Evolutionary conservation across 208 protist species (phyloP).

Genomic region (Acanthamoeba divionensis): DNA sequence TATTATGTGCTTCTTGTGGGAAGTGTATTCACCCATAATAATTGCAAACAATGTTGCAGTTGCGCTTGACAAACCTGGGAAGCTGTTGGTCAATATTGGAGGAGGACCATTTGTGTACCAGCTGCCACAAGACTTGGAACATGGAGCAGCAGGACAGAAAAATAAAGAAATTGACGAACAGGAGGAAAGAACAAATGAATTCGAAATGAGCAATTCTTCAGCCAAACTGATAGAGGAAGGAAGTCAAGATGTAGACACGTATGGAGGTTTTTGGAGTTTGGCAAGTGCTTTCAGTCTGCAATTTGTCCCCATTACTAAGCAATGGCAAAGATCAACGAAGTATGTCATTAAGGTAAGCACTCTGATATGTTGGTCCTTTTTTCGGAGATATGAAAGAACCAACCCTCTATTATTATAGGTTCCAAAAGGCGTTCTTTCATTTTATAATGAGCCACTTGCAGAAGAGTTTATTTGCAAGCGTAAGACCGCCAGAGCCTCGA

Average conservation of each 20-base stretch:
- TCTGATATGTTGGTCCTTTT: not conserved
- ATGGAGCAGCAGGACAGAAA: not conserved
- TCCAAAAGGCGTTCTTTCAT: not conserved
- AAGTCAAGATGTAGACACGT: too few species aligned
- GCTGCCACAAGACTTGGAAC: not conserved
- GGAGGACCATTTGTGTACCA: not conserved
- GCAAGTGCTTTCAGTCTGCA: too few species aligned
- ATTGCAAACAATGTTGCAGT: not conserved
- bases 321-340: too few species aligned
- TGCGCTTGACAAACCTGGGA: not conserved
- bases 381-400: not conserved
- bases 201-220: too few species aligned
- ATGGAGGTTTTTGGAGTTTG: too few species aligned
- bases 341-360: too few species aligned
- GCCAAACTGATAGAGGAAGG: too few species aligned
- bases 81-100: not conserved
- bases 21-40: too few species aligned
- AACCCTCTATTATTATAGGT: not conserved
- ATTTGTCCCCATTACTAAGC: too few species aligned
- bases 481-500: not conserved
- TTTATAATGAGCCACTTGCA: slow-evolving; percentile 40
- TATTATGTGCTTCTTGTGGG: not conserved
- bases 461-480: not conserved
- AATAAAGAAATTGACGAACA: not conserved
- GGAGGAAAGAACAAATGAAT: too few species aligned